phyloP scores from a whole-genome alignment of 1,284 basidiomycete species.

The Fistulina hepatica region DNA sequence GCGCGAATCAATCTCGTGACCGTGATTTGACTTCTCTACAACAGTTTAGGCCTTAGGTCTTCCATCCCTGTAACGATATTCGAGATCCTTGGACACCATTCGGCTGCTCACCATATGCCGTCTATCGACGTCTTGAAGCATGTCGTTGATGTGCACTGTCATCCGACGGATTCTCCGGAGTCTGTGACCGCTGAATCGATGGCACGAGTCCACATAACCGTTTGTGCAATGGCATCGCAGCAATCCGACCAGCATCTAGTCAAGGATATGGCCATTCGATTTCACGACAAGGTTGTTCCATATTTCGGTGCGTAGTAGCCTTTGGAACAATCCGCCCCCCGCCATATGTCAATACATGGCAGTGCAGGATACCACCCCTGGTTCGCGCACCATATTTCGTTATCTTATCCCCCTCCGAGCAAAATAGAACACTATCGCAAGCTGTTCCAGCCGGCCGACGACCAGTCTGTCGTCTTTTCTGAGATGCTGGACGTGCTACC shows the following conservation, averaged over 20 bases:
- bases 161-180: slow-evolving; percentile 61
- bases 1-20: too few relatives aligned
- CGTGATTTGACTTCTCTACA: too few relatives aligned
- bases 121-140: slow-evolving; percentile 41
- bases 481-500: slow-evolving; percentile 48
- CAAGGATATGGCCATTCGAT: slow-evolving; percentile 40
- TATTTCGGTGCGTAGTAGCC: slow-evolving; percentile 52
- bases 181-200: slow-evolving; percentile 33
- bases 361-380: slow-evolving; percentile 81
- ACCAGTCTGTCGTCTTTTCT: slow-evolving; percentile 33
- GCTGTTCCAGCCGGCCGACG: slow-evolving; percentile 37
- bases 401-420: slow-evolving; percentile 23
- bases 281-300: slow-evolving; percentile 60
- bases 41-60: too few relatives aligned
- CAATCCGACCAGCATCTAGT: slow-evolving; percentile 54
- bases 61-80: too few relatives aligned
- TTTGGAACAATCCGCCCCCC: slow-evolving; percentile 9
- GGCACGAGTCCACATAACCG: slow-evolving; percentile 42
- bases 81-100: too few relatives aligned
- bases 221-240: slow-evolving; percentile 68
- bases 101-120: too few relatives aligned
- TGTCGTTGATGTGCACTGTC: slow-evolving; percentile 70
- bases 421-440: slow-evolving; percentile 59
- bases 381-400: slow-evolving; percentile 65
- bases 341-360: slow-evolving; percentile 8